A percentile compares a stretch with the other conserved stretches of the same genome.
Conservation (phyloP, 2,329 filamentous ascomycete genomes). For the Penicillium frequentans region DNA sequence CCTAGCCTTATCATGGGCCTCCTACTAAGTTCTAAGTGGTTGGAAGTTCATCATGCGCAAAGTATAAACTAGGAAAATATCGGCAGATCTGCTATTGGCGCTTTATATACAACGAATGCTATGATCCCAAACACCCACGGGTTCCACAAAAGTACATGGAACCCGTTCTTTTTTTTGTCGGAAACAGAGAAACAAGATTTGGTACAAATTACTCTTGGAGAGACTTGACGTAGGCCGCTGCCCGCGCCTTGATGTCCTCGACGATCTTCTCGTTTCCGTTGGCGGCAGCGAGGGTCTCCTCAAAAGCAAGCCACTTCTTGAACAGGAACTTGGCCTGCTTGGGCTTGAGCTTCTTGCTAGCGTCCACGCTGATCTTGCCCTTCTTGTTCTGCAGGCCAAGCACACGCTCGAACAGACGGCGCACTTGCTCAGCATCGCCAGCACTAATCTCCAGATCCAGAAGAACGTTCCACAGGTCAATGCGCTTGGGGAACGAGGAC, state of each 20-base stretch:
- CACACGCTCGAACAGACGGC: conserved; percentile 81
- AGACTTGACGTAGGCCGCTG: conserved; percentile 66
- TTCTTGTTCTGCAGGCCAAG: conserved; percentile 47
- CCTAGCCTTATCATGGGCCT: background rate
- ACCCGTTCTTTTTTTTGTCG: conserved; percentile 13
- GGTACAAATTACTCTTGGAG: conserved; percentile 27
- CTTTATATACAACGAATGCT: conserved; percentile 28
- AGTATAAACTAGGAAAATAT: conserved; percentile 2
- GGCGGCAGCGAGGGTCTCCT: conserved; percentile 58
- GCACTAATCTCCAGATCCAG: conserved; percentile 75
- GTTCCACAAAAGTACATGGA: conserved; percentile 10
- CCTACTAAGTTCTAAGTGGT: background rate
- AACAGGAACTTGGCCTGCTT: conserved; percentile 86
- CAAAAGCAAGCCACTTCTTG: conserved; percentile 87
- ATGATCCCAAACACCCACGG: conserved; percentile 24
- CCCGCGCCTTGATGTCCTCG: conserved; percentile 69
- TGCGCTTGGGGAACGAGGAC: conserved; percentile 80
- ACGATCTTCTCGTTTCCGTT: conserved; percentile 67
- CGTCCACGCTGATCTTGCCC: conserved; percentile 29
- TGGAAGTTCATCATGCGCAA: background rate
- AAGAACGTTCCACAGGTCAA: conserved; percentile 90
- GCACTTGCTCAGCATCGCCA: conserved; percentile 62
- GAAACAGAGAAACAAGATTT: background rate
- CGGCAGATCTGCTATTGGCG: conserved; percentile 21
- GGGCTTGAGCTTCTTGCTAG: conserved; percentile 69